Conservation (phyloP, 2,329 filamentous ascomycete genomes). For the Claviceps africana region DNA sequence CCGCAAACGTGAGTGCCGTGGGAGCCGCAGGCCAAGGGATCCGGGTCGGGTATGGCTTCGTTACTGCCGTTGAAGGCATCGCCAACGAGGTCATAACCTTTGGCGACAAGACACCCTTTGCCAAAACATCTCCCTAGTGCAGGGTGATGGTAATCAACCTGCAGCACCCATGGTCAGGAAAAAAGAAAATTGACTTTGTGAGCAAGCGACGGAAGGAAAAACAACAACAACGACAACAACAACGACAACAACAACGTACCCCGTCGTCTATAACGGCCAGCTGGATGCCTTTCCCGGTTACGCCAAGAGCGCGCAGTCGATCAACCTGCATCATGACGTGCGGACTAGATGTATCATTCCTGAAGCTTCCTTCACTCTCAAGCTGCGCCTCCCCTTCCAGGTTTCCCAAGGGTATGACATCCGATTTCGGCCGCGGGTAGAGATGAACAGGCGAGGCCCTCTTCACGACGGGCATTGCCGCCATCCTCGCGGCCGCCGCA, state of each 20-base stretch:
- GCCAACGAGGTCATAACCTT: slow-evolving; percentile 14
- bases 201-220: neutral
- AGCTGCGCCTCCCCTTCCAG: neutral
- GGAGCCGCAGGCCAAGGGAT: slow-evolving; percentile 9
- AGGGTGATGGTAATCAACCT: slow-evolving; percentile 45
- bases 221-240: too few relatives aligned
- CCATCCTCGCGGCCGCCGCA: neutral
- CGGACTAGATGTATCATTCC: slow-evolving; percentile 4
- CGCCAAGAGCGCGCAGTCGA: slow-evolving; percentile 6
- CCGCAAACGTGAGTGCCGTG: slow-evolving; percentile 14
- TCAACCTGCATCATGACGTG: slow-evolving; percentile 8
- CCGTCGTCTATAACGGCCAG: slow-evolving; percentile 8
- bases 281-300: slow-evolving; percentile 8
- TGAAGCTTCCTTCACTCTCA: too few relatives aligned
- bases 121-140: slow-evolving; percentile 47
- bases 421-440: neutral
- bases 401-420: neutral
- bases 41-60: slow-evolving; percentile 8
- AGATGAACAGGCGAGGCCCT: neutral
- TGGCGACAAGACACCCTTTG: slow-evolving; percentile 25
- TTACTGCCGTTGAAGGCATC: slow-evolving; percentile 7
- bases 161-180: slow-evolving; percentile 7
- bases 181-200: neutral
- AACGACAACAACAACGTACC: slow-evolving; percentile 28
- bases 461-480: neutral